Base-by-base conservation (phyloP, 768 basidiomycete genomes). In the Ramaria sp. region DNA sequence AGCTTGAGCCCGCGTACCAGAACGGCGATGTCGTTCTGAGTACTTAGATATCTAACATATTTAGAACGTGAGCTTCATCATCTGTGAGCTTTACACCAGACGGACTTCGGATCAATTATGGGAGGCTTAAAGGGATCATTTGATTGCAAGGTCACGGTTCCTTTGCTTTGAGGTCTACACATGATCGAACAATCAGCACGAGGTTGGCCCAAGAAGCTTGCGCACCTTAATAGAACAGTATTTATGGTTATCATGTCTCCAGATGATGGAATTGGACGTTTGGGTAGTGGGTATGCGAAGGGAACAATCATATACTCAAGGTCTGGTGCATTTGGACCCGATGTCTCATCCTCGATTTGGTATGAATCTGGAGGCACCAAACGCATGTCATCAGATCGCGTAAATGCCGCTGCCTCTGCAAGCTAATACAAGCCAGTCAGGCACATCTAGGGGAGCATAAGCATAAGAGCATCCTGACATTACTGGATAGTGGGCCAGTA, bases 351-450 rank as follows among this genome's bases (percentile, higher is more conserved):
- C 53, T 69, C 63, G 9, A 57, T 46, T 10, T 51, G 19, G 38
- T 37, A 51, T 39, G 62, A 53, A 12, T 39, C 53, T 0, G 61
- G 47, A 0, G 76, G 72, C 66, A 82, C 79, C 4, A 81, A 66
- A 1, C 56, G 60, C 0, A 74, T 71, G 59, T 83, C 75, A 41
- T 72, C 72, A 0, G 76, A 71, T 17, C 81, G 75, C 24, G 70
- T 61, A 62, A 84, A 83, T 0, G 78, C 81, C 22, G 75, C 79
- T 13, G 75, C 69, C 64, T 82, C 81, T 4, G 57, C 69, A 30
- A 70, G 43, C 73, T 74, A 69, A 71, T 49, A 66, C n/a, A 38
- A 54, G 57, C n/a, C 72, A 69, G 20, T 30, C 38, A 22, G 13
- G 46, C n/a, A 33, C 22, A 17, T 22, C 15, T 10, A 30, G 33